Evolutionary conservation across 495 filamentous ascomycete species (phyloP).

Genomic region (Aspergillus wentii): DNA sequence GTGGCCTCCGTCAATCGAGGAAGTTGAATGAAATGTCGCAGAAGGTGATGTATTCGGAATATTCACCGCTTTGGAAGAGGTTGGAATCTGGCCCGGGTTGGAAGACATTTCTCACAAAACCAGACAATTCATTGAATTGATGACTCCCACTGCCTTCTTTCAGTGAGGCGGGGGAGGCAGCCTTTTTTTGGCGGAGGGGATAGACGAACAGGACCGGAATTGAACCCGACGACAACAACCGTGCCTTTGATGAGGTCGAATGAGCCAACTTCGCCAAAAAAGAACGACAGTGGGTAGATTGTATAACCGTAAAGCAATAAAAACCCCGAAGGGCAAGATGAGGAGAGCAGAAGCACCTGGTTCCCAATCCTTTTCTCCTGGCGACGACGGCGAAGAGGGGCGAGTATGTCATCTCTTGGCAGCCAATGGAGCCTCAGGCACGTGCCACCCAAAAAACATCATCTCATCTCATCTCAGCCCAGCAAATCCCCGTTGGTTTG

Average conservation of each 20-base stretch:
- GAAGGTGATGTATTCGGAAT: conserved; percentile 31
- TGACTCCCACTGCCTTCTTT: conserved; percentile 2
- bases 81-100: conserved; percentile 35
- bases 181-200: too few relatives aligned
- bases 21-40: conserved; percentile 32
- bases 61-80: conserved; percentile 43
- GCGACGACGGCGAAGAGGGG: conserved; percentile 9
- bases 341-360: conserved; percentile 11
- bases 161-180: conserved; percentile 1
- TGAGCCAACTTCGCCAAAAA: too few relatives aligned
- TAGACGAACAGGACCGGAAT: too few relatives aligned
- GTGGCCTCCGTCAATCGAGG: conserved; percentile 43
- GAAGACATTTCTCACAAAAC: conserved; percentile 43
- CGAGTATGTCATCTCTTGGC: conserved; percentile 12
- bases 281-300: background rate
- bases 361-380: conserved; percentile 14
- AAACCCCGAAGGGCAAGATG: conserved; percentile 9
- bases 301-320: too few relatives aligned
- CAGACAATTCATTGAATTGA: background rate
- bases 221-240: too few relatives aligned
- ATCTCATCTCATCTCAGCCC: conserved; percentile 15
- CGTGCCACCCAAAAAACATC: conserved; percentile 27
- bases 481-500: conserved; percentile 3
- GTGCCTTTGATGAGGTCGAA: too few relatives aligned
- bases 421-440: conserved; percentile 20